Conservation (phyloP, 2,329 filamentous ascomycete genomes). For the Fusarium fracticaudum region DNA sequence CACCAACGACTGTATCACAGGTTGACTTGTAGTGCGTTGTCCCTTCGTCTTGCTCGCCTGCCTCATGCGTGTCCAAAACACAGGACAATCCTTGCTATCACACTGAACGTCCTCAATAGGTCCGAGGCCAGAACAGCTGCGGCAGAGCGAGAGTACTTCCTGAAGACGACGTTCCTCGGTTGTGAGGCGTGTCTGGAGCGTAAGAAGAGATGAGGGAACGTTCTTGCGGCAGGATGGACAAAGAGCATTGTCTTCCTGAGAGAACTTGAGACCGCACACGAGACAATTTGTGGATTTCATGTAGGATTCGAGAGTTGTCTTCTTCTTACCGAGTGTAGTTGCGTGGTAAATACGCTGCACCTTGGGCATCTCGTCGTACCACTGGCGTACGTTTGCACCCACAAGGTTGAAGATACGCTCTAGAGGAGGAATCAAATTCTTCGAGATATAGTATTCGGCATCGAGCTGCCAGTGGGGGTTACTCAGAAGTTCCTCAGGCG, state of each 20-base stretch:
- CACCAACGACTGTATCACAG: constrained; percentile 47
- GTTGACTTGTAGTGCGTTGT: constrained; percentile 48
- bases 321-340: constrained; percentile 51
- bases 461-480: constrained; percentile 85
- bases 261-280: constrained; percentile 65
- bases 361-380: constrained; percentile 98
- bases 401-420: constrained; percentile 97
- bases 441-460: constrained; percentile 95
- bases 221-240: constrained; percentile 67
- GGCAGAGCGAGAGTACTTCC: constrained; percentile 77
- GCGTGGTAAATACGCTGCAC: constrained; percentile 72
- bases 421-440: constrained; percentile 93
- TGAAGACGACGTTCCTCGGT: constrained; percentile 69
- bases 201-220: constrained; percentile 68
- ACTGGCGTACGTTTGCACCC: constrained; percentile 86
- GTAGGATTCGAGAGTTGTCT: constrained; percentile 91
- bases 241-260: constrained; percentile 52
- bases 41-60: constrained; percentile 60
- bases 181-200: constrained; percentile 70
- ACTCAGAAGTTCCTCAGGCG: constrained; percentile 82
- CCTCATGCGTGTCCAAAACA: constrained; percentile 83
- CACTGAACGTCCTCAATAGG: constrained; percentile 83
- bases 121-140: constrained; percentile 78
- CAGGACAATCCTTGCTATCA: constrained; percentile 90
- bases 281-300: constrained; percentile 83